Evolutionary conservation across 305 asterid species (phyloP).

Genomic region (Fraxinus xanthoxyloides): DNA sequence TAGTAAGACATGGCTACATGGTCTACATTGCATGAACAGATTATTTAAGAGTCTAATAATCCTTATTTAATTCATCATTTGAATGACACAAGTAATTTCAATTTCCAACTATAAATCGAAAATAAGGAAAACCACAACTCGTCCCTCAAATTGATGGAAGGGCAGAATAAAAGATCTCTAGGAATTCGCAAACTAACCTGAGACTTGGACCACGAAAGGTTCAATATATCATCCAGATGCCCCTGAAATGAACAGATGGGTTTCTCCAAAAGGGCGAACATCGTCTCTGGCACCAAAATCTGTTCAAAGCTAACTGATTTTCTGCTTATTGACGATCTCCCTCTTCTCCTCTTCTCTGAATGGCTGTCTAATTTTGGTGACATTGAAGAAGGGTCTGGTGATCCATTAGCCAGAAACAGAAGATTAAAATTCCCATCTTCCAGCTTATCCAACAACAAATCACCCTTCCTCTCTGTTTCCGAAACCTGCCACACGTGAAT

Average conservation of each 20-base stretch:
- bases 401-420: constrained; percentile 70
- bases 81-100: neutral
- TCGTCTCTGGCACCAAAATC: constrained; percentile 79
- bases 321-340: constrained; percentile 82
- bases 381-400: constrained; percentile 71
- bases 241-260: constrained; percentile 86
- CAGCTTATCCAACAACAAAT: constrained; percentile 65
- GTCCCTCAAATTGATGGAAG: neutral
- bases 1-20: neutral
- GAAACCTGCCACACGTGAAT: constrained; percentile 92
- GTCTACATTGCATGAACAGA: neutral
- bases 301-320: constrained; percentile 83
- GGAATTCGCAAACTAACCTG: constrained; percentile 54
- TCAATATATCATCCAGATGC: constrained; percentile 82
- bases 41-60: neutral
- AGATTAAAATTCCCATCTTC: constrained; percentile 85
- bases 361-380: constrained; percentile 79
- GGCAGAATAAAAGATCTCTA: neutral
- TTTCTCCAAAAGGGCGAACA: constrained; percentile 76
- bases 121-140: neutral
- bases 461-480: constrained; percentile 88
- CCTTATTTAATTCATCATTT: neutral
- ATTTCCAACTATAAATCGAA: neutral
- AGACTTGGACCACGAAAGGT: constrained; percentile 98
- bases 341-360: constrained; percentile 75